phyloP scores from a whole-genome alignment of 306 rosid genomes.

The Arachis hypogaea region DNA sequence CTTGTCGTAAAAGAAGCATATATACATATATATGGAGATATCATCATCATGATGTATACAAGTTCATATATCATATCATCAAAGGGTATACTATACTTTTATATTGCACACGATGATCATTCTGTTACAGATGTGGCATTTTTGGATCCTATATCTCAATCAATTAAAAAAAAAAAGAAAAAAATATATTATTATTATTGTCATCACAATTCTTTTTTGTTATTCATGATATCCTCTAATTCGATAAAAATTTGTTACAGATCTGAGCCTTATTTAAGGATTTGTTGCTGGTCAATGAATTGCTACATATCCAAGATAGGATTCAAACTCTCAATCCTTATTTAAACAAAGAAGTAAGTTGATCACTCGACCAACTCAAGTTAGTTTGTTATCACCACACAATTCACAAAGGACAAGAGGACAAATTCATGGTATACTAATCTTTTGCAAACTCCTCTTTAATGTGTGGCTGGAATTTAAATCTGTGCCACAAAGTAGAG shows the following conservation, averaged over 20 bases:
- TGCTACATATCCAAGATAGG: no score
- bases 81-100: neutral
- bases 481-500: slow-evolving; percentile 19
- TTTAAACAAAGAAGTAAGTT: no score
- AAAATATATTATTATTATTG: no score
- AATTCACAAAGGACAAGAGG: slow-evolving; percentile 25
- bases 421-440: slow-evolving; percentile 21
- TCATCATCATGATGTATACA: neutral
- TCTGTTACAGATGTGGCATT: slow-evolving; percentile 15
- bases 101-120: slow-evolving; percentile 13
- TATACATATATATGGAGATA: neutral
- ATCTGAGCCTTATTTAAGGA: no score
- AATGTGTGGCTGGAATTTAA: slow-evolving; percentile 34
- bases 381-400: slow-evolving; percentile 17
- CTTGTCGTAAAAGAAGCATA: neutral
- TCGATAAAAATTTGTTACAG: no score
- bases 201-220: no score
- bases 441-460: slow-evolving; percentile 1
- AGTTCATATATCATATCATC: neutral
- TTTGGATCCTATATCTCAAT: slow-evolving; percentile 36
- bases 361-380: no score
- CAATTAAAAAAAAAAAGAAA: neutral
- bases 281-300: no score
- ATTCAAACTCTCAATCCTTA: no score
- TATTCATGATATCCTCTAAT: no score